Conservation (phyloP, 768 basidiomycete species). For the Amanita thiersii region DNA sequence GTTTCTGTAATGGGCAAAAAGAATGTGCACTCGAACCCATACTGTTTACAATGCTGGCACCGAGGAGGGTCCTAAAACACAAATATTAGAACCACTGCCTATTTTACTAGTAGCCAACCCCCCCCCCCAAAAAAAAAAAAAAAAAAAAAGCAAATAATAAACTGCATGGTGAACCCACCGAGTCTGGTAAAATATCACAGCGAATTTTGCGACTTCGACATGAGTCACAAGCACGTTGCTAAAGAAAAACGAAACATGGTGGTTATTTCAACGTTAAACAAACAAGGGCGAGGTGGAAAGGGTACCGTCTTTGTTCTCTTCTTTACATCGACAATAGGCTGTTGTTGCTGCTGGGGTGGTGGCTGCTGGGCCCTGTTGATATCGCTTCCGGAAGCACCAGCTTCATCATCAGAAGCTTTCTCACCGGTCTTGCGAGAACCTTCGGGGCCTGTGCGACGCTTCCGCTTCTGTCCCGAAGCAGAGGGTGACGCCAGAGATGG, state of each 20-base stretch:
- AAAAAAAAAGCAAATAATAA: no score
- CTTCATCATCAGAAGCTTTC: conserved; percentile 56
- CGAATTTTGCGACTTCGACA: conserved; percentile 89
- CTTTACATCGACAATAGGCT: conserved; percentile 49
- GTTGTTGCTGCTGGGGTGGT: conserved; percentile 19
- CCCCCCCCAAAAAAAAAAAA: no score
- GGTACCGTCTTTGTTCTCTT: conserved; percentile 85
- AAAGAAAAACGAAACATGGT: conserved; percentile 6
- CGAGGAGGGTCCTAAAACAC: conserved; percentile 52
- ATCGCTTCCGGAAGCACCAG: conserved; percentile 41
- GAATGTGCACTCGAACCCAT: conserved; percentile 91
- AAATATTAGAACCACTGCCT: conserved; percentile 4
- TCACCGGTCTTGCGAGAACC: conserved; percentile 33
- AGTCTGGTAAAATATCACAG: conserved; percentile 81
- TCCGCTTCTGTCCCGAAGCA: conserved; percentile 46
- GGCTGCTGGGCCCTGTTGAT: conserved; percentile 23
- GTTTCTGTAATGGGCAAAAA: conserved; percentile 99
- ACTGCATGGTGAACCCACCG: conserved; percentile 20
- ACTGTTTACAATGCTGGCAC: conserved; percentile 94
- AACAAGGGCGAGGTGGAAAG: conserved; percentile 4
- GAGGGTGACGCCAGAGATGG: conserved; percentile 22
- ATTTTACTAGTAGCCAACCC: not conserved
- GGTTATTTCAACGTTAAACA: conserved; percentile 10
- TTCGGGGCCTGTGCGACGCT: conserved; percentile 41
- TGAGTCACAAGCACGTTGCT: conserved; percentile 82